phyloP scores from a whole-genome alignment of 305 asterid species.

The Nicotiana rustica region DNA sequence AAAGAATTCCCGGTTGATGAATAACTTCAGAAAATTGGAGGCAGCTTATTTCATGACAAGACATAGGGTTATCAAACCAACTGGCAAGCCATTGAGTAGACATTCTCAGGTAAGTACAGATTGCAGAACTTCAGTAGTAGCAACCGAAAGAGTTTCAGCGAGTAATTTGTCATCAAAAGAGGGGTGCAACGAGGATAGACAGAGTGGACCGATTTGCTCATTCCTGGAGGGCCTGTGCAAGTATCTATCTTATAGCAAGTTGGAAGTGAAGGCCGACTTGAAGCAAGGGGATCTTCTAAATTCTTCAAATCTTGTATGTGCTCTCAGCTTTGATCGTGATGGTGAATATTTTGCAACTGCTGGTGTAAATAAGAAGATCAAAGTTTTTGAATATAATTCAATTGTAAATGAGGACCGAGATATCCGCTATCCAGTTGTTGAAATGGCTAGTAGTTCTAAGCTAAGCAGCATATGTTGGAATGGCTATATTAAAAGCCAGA shows the following conservation, averaged over 20 bases:
- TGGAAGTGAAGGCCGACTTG: slow-evolving; percentile 88
- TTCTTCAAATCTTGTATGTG: slow-evolving; percentile 92
- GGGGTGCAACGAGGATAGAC: slow-evolving; percentile 53
- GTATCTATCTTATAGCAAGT: slow-evolving; percentile 79
- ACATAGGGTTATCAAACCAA: slow-evolving; percentile 55
- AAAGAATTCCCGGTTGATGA: slow-evolving; percentile 75
- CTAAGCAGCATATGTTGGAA: slow-evolving; percentile 99
- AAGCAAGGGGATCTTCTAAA: slow-evolving; percentile 95
- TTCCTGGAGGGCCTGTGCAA: slow-evolving; percentile 87
- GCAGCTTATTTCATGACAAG: slow-evolving; percentile 80
- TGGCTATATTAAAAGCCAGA: slow-evolving; percentile 91
- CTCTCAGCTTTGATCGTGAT: slow-evolving; percentile 96
- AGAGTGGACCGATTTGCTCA: slow-evolving; percentile 73
- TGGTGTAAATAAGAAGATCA: slow-evolving; percentile 96
- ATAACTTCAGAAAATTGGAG: slow-evolving; percentile 81
- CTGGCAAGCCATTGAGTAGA: slow-evolving; percentile 52
- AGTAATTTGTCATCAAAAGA: slow-evolving; percentile 72
- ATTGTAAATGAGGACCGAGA: slow-evolving; percentile 75
- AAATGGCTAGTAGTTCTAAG: slow-evolving; percentile 90
- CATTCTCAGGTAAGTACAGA: slow-evolving; percentile 58
- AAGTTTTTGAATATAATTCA: slow-evolving; percentile 86
- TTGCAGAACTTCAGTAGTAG: slow-evolving; percentile 59
- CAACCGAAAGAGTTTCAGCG: slow-evolving; percentile 76
- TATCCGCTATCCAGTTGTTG: slow-evolving; percentile 95
- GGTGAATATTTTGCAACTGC: slow-evolving; percentile 97